phyloP scores from a whole-genome alignment of 1,284 basidiomycete species.

The Rhodofomes roseus region DNA sequence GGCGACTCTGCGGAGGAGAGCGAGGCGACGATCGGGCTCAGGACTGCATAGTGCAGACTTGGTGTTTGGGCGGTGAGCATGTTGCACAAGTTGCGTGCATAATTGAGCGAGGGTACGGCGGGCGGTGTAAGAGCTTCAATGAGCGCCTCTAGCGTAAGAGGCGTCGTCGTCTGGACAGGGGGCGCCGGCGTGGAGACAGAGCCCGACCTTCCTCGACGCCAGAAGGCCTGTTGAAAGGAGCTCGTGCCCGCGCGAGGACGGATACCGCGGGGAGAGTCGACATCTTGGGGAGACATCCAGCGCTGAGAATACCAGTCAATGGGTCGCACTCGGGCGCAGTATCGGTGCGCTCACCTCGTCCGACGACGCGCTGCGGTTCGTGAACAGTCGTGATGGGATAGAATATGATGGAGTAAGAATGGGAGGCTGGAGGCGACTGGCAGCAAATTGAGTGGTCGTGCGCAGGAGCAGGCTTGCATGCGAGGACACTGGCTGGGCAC shows the following conservation, averaged over 20 bases:
- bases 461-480: neutral
- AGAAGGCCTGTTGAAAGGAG: slow-evolving; percentile 33
- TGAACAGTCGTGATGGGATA: neutral
- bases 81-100: slow-evolving; percentile 26
- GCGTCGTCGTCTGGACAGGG: slow-evolving; percentile 20
- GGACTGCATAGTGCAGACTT: slow-evolving; percentile 23
- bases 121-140: slow-evolving; percentile 31
- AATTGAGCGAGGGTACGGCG: slow-evolving; percentile 31
- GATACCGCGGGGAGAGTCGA: slow-evolving; percentile 29
- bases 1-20: slow-evolving; percentile 55
- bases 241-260: slow-evolving; percentile 45
- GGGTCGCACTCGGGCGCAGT: slow-evolving; percentile 3
- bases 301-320: neutral
- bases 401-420: neutral
- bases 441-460: neutral
- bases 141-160: slow-evolving; percentile 28
- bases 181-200: slow-evolving; percentile 24
- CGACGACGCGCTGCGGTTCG: neutral
- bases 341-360: slow-evolving; percentile 2
- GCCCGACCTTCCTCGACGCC: slow-evolving; percentile 40
- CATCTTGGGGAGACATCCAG: slow-evolving; percentile 34
- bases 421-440: neutral
- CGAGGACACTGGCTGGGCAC: neutral
- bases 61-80: slow-evolving; percentile 22
- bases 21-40: slow-evolving; percentile 55